Conservation (phyloP, 805 yeast species). For the Schwanniomyces yamadae region DNA sequence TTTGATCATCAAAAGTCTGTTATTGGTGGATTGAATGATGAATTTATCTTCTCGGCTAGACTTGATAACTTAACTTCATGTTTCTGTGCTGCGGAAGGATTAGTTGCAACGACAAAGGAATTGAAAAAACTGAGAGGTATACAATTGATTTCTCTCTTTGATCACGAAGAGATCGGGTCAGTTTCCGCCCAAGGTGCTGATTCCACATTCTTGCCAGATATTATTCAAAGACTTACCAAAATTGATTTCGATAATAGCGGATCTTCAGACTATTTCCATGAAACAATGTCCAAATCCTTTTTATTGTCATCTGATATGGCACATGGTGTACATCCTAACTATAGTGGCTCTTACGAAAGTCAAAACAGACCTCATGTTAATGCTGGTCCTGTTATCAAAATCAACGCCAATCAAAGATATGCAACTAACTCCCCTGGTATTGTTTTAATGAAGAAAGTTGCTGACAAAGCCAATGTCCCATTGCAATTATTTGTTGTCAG, state of each 20-base stretch:
- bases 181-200: constrained; percentile 95
- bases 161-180: constrained; percentile 96
- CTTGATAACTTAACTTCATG: constrained; percentile 89
- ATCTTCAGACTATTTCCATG: constrained; percentile 36
- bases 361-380: constrained; percentile 80
- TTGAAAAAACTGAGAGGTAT: constrained; percentile 55
- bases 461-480: constrained; percentile 68
- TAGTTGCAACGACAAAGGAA: constrained; percentile 51
- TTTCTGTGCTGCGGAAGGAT: constrained; percentile 71
- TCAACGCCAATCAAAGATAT: constrained; percentile 94
- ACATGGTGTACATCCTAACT: constrained; percentile 96
- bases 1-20: constrained; percentile 82
- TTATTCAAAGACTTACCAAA: constrained; percentile 63
- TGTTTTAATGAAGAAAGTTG: constrained; percentile 70
- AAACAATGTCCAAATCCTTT: constrained; percentile 74
- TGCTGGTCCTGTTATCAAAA: constrained; percentile 86
- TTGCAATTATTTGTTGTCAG: constrained; percentile 90
- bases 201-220: constrained; percentile 82
- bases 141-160: constrained; percentile 78
- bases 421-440: constrained; percentile 92
- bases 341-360: constrained; percentile 69
- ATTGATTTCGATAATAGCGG: constrained; percentile 19
- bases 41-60: constrained; percentile 88
- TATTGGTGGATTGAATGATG: constrained; percentile 87
- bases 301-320: constrained; percentile 94